A percentile compares a stretch with the other conserved stretches of the same genome.
Evolutionary conservation across 257 asterid genomes (phyloP).

Genomic region (Solanum chiquidenum): DNA sequence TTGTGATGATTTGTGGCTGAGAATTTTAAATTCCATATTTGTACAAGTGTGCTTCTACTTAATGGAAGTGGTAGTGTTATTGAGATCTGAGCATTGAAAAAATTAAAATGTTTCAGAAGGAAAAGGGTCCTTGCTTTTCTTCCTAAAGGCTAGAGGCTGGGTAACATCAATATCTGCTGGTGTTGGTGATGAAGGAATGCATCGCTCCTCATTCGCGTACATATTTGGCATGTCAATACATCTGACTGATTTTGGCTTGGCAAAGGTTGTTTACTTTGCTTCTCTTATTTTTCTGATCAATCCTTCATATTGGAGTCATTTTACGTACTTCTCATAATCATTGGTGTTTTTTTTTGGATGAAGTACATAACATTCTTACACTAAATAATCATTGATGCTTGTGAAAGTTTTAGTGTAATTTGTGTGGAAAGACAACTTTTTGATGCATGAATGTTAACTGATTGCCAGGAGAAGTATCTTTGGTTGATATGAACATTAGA

Average conservation of each 20-base stretch:
- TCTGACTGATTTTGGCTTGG: slow-evolving; percentile 86
- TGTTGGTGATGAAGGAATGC: slow-evolving; percentile 90
- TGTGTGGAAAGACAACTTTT: neutral
- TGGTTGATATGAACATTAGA: neutral
- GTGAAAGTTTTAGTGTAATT: neutral
- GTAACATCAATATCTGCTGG: slow-evolving; percentile 89
- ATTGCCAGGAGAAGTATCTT: neutral
- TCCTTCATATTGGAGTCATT: neutral
- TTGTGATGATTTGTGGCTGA: neutral
- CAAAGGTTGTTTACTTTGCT: slow-evolving; percentile 38
- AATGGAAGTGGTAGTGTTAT: neutral
- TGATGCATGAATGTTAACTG: neutral
- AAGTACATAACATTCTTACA: neutral
- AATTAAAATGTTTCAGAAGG: slow-evolving; percentile 61
- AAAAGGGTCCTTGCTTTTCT: slow-evolving; percentile 79
- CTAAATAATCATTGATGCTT: neutral
- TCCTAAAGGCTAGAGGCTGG: slow-evolving; percentile 84
- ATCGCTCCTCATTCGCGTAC: slow-evolving; percentile 71
- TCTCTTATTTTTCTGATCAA: neutral
- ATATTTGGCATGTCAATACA: slow-evolving; percentile 85
- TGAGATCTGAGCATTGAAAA: neutral
- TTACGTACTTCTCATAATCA: neutral
- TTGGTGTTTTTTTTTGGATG: neutral
- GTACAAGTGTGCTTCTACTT: neutral
- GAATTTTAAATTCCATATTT: neutral